Conservation (phyloP, 2,329 filamentous ascomycete genomes). For the Chaetomiaceae sp. region DNA sequence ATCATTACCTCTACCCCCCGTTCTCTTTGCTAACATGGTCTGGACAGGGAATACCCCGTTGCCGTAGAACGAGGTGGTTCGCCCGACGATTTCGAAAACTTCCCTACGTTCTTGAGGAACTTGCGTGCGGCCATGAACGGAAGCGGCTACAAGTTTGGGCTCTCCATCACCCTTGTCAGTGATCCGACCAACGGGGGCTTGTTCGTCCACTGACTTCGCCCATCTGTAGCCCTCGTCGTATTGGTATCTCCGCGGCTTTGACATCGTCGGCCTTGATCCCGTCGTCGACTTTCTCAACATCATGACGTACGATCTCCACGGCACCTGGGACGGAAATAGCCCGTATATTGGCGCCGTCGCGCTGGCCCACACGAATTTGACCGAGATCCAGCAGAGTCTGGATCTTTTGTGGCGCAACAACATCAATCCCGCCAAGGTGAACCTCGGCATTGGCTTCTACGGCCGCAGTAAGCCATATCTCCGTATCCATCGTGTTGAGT, state of each 20-base stretch:
- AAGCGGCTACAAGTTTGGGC: neutral
- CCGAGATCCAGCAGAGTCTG: conserved; percentile 41
- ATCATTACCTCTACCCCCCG: too few relatives aligned
- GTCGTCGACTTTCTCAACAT: conserved; percentile 1
- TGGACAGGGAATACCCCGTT: neutral
- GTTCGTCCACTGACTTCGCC: too few relatives aligned
- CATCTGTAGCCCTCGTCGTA: too few relatives aligned
- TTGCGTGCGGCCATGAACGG: conserved; percentile 10
- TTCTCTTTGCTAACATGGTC: neutral
- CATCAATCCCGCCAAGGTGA: conserved; percentile 39
- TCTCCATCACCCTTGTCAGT: neutral
- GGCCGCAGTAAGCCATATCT: too few relatives aligned
- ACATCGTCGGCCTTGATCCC: neutral
- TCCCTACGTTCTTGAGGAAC: neutral
- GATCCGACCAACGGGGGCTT: too few relatives aligned
- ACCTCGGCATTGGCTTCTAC: conserved; percentile 45
- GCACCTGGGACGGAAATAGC: conserved; percentile 36
- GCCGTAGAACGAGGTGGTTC: neutral
- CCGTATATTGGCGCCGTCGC: conserved; percentile 32
- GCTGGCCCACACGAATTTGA: conserved; percentile 43
- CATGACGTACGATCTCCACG: conserved; percentile 22
- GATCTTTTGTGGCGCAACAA: conserved; percentile 47
- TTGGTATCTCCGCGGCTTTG: neutral
- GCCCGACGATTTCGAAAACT: neutral
- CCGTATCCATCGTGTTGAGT: too few relatives aligned